Evolutionary conservation across 2,329 filamentous ascomycete species (phyloP), one percentile per base, ranked within the genome.

Genomic region (Dothideomycetes sp.): DNA sequence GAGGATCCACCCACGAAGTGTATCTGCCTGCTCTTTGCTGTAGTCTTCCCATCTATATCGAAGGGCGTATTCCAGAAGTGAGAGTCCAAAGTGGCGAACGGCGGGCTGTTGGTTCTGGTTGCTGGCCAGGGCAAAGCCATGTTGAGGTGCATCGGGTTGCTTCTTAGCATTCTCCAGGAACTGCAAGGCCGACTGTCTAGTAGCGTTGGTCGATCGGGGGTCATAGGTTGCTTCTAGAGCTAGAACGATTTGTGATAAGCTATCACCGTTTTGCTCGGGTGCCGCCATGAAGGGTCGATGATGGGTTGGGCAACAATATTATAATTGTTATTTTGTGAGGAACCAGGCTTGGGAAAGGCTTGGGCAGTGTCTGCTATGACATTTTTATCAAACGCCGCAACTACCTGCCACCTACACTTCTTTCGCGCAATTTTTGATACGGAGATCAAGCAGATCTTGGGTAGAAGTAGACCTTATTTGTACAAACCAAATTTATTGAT

Each of bases 71-170:
- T 95, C 89, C 49, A 98, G 75, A 41, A 98, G 72, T 19, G 88
- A 93, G 22, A 98, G 73, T 42, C 88, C 91, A 60, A 93, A 98
- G 64, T 96, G 88, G 51, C 91, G 82, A 41, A 96, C 83, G 40
- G 91, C 75, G 31, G 85, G 77, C 39, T 84, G 74, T 56, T 93
- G 85, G 29, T 72, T 68, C 53, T 70, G 73, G 60, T 91, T 80
- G 49, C 76, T 77, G 33, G 88, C 88, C 44, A 98, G 75, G 17
- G 74, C 73, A 62, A 85, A 94, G 49, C 91, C 91, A 64, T 91
- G 81, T 36, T 82, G 77, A 2, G 87, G 85, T 4, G 89, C 88
- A 52, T 88, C 79, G 42, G 76, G 69, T 51, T 82, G 75, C 34
- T 76, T 72, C 64, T 95, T 96, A 53, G 94, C 74, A 16, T 81